Conservation (phyloP, 2,329 filamentous ascomycete species). For the Seiridium unicorne region DNA sequence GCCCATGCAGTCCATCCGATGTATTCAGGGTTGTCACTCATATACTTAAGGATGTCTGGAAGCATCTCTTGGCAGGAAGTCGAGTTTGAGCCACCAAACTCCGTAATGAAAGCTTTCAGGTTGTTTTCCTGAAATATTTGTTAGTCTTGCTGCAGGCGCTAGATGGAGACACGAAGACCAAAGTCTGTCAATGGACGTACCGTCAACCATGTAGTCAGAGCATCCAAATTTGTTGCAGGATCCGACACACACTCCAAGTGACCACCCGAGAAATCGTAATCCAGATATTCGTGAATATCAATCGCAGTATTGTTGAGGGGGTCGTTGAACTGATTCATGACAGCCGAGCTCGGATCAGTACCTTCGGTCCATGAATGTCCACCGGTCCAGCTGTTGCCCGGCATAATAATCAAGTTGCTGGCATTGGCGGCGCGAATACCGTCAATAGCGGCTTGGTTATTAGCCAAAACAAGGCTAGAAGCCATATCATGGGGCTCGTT, state of each 20-base stretch:
- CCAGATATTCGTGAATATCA: slow-evolving; percentile 52
- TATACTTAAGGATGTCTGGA: slow-evolving; percentile 40
- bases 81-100: slow-evolving; percentile 46
- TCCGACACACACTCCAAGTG: slow-evolving; percentile 40
- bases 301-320: slow-evolving; percentile 46
- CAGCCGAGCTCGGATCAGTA: slow-evolving; percentile 34
- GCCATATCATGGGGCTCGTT: slow-evolving; percentile 51
- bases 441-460: slow-evolving; percentile 45
- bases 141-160: background rate
- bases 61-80: slow-evolving; percentile 40
- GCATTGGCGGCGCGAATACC: slow-evolving; percentile 42
- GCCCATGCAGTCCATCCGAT: slow-evolving; percentile 53
- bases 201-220: slow-evolving; percentile 43
- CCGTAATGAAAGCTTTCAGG: slow-evolving; percentile 47
- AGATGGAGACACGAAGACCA: background rate
- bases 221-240: slow-evolving; percentile 35
- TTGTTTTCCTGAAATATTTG: slow-evolving; percentile 26
- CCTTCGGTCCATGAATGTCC: slow-evolving; percentile 44
- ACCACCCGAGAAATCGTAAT: slow-evolving; percentile 43
- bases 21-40: slow-evolving; percentile 43
- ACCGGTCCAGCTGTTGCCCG: slow-evolving; percentile 48
- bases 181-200: slow-evolving; percentile 11
- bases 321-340: slow-evolving; percentile 41
- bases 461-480: slow-evolving; percentile 40
- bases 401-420: slow-evolving; percentile 45